Base-by-base conservation (phyloP, 768 basidiomycete genomes). In the Pisolithus orientalis region DNA sequence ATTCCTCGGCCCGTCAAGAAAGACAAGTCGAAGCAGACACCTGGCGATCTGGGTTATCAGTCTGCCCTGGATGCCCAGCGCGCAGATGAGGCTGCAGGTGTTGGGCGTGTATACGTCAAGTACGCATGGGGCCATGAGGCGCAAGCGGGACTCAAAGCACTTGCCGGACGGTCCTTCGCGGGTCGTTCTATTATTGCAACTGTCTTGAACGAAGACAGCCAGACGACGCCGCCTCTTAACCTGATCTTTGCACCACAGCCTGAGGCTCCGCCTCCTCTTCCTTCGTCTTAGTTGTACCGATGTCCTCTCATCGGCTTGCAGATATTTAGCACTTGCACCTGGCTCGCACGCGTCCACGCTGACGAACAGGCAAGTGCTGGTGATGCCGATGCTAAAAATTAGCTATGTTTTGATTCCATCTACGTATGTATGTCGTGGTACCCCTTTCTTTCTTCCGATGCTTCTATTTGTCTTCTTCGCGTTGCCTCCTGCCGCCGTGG, bases 91-190 rank as follows among this genome's bases (percentile, higher is more conserved):
- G 90, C 87, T 29, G 78, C 88, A 2, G 96, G 95, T 49, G 92
- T 99, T 21, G 95, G 96, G 40, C 80, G 94, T 47, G 96, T 99
- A 13, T 98, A 95, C 66, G 94, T 99, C 56, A 87, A 91, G 73
- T 99, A 88, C 65, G 62, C 60, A 44, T 75, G 84, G 21, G 66
- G 84, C 25, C 74, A 75, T 13, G 75, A 80, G 43, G 90, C 92
- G 16, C 74, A 75, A 32, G 72, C 67, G 53, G 96, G 89, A 24
- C 77, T 98, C 66, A 87, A 88, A 66, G 81, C 84, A 39, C 78
- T 99, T 53, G 96, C 95, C 29, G 96, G 95, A 34, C 78, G 90
- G 42, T 87, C 87, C 38, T 93, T 93, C 54, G 89, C 85, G 45
- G 90, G 90, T 2, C 75, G 90, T 56, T 89, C 87, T 46, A 93